These are phyloP conservation scores for Massarina eburnea DNA, from an alignment of 2,329 filamentous ascomycete species.

Conservation along the genomic window DNA sequence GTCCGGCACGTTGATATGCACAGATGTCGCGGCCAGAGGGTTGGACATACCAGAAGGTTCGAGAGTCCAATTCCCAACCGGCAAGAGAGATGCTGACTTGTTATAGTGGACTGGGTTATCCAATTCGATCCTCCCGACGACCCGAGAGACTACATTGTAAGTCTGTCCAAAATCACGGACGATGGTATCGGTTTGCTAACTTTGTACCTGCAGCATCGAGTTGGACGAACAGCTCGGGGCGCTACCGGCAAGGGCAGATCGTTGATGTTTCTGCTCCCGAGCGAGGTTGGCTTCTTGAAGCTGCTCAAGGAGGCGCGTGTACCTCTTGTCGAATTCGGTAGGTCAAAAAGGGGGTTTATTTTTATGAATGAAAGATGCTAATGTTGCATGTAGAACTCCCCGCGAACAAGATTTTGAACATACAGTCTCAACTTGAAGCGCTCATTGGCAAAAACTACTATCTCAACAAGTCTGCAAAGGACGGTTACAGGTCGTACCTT, in stretches of 20 bases:
- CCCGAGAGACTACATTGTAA: conserved; percentile 62
- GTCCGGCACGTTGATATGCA: conserved; percentile 88
- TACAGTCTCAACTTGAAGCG: conserved; percentile 77
- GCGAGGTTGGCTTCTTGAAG: conserved; percentile 87
- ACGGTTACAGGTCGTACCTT: conserved; percentile 84
- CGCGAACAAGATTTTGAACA: conserved; percentile 79
- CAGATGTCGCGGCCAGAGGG: conserved; percentile 91
- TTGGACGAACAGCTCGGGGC: conserved; percentile 90
- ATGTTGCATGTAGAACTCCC: too few species aligned
- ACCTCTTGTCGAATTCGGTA: conserved; percentile 96
- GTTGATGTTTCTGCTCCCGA: conserved; percentile 90
- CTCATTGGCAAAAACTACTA: conserved; percentile 96
- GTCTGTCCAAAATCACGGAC: too few species aligned
- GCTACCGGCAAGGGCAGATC: conserved; percentile 81
- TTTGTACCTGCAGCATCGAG: too few species aligned
- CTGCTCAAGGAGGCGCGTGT: conserved; percentile 90
- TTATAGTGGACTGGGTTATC: conserved; percentile 9
- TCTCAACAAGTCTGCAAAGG: conserved; percentile 79
- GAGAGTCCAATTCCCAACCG: too few species aligned
- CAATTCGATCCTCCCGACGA: conserved; percentile 96
- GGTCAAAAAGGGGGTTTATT: not conserved
- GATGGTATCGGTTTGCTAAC: too few species aligned
- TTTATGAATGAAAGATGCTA: too few species aligned
- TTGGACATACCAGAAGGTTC: conserved; percentile 92
- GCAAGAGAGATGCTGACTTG: not conserved